Percentiles rank a stretch among this genome's conserved stretches.
These are phyloP conservation scores for Ailanthus altissimus DNA, from an alignment of 345 rosid genomes.

Conservation along the genomic window DNA sequence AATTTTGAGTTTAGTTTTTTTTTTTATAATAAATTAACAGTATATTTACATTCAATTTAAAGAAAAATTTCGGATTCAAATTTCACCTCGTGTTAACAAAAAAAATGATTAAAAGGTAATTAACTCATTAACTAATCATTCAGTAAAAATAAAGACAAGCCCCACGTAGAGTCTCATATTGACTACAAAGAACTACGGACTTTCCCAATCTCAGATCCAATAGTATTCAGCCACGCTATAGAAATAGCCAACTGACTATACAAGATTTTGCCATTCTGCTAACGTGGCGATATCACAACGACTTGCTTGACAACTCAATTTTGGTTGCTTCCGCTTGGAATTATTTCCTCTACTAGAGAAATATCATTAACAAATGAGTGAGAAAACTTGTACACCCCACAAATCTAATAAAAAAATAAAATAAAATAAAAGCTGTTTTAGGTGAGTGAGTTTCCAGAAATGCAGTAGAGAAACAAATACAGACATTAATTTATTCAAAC, in stretches of 20 bases:
- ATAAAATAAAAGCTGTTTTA: background rate
- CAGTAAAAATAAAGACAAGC: background rate
- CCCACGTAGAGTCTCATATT: background rate
- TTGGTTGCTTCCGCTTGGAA: background rate
- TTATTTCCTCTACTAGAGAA: background rate
- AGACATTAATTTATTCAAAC: background rate
- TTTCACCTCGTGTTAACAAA: too few species aligned
- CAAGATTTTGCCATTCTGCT: background rate
- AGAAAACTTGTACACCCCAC: constrained; percentile 12
- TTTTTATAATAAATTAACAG: too few species aligned
- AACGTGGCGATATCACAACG: background rate
- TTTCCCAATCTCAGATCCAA: background rate
- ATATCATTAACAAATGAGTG: background rate
- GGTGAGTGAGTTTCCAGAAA: background rate
- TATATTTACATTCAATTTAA: too few species aligned
- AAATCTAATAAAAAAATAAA: constrained; percentile 8
- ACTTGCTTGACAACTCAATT: background rate
- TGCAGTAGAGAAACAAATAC: background rate
- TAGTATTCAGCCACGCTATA: background rate
- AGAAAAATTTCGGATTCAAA: too few species aligned
- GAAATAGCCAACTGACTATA: too few species aligned
- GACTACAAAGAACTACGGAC: background rate
- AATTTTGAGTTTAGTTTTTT: too few species aligned
- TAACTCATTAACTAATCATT: background rate
- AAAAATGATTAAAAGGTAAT: too few species aligned